These are phyloP conservation scores for Hanseniaspora nectarophila DNA, from an alignment of 805 yeast genomes.

Conservation along the genomic window DNA sequence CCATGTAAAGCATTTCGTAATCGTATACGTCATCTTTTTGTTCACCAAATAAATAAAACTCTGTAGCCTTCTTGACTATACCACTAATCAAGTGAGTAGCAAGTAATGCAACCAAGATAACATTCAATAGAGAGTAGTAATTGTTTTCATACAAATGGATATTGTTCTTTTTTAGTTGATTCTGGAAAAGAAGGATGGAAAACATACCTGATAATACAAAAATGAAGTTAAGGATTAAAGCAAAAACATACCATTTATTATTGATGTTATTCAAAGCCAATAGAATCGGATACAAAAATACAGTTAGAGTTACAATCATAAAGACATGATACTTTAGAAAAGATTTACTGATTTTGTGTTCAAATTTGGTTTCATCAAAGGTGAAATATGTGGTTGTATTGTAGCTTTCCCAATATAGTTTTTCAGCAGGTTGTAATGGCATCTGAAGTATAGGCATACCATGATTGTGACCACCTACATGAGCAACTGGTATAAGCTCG, in stretches of 20 bases:
- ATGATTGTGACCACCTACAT: slow-evolving; percentile 41
- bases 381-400: slow-evolving; percentile 67
- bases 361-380: slow-evolving; percentile 22
- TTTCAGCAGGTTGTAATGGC: slow-evolving; percentile 61
- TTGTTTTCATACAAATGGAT: slow-evolving; percentile 55
- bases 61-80: slow-evolving; percentile 36
- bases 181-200: slow-evolving; percentile 44
- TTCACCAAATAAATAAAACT: slow-evolving; percentile 15
- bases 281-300: slow-evolving; percentile 54
- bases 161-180: slow-evolving; percentile 39
- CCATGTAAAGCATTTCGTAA: slow-evolving; percentile 7
- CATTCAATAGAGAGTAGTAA: slow-evolving; percentile 56
- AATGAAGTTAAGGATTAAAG: slow-evolving; percentile 40
- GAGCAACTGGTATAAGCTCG: slow-evolving; percentile 34
- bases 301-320: slow-evolving; percentile 34
- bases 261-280: slow-evolving; percentile 51
- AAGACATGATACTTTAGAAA: slow-evolving; percentile 46
- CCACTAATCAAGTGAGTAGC: slow-evolving; percentile 46
- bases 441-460: slow-evolving; percentile 58
- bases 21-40: not conserved
- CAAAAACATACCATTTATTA: slow-evolving; percentile 48
- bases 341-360: slow-evolving; percentile 34
- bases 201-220: slow-evolving; percentile 41
- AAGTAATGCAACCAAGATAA: slow-evolving; percentile 44
- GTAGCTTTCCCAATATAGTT: slow-evolving; percentile 64